Evolutionary conservation across 768 basidiomycete genomes (phyloP).

Genomic region (Phlebiopsis gigantea): DNA sequence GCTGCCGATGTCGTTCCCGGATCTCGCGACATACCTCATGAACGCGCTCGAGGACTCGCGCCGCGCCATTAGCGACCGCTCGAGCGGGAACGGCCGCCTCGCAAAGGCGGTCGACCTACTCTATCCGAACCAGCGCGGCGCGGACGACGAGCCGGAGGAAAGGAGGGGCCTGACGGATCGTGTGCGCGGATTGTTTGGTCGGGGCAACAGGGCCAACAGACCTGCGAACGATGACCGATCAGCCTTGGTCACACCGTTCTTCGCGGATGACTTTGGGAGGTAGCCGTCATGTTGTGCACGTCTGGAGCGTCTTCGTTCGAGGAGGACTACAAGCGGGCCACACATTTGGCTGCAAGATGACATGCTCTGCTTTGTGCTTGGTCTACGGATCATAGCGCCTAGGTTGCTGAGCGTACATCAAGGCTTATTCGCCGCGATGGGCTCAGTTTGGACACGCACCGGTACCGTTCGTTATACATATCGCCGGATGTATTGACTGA

Average conservation of each 20-base stretch:
- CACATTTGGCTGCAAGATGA: no score
- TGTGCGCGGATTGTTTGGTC: slow-evolving; percentile 57
- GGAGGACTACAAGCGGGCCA: no score
- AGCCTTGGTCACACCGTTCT: slow-evolving; percentile 79
- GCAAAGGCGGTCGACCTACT: slow-evolving; percentile 65
- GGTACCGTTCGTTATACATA: no score
- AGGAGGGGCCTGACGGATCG: slow-evolving; percentile 43
- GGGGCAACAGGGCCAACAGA: slow-evolving; percentile 41
- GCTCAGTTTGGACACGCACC: no score
- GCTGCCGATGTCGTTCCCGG: slow-evolving; percentile 71
- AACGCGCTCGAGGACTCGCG: slow-evolving; percentile 67
- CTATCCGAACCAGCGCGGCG: slow-evolving; percentile 46
- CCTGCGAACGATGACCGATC: slow-evolving; percentile 74
- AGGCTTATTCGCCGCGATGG: no score
- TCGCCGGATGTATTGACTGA: no score
- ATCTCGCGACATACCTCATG: slow-evolving; percentile 71
- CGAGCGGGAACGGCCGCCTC: slow-evolving; percentile 57
- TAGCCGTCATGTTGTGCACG: neutral
- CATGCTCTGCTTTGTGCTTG: no score
- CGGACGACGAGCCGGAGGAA: slow-evolving; percentile 34
- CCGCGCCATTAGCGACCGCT: slow-evolving; percentile 39
- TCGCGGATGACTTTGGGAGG: slow-evolving; percentile 64
- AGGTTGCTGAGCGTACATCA: no score
- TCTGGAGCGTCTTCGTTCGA: no score
- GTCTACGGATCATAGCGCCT: no score